A percentile compares a stretch with the other conserved stretches of the same genome.
phyloP scores from a whole-genome alignment of 352 stramenopile species.

The Phytophthora kernoviae region DNA sequence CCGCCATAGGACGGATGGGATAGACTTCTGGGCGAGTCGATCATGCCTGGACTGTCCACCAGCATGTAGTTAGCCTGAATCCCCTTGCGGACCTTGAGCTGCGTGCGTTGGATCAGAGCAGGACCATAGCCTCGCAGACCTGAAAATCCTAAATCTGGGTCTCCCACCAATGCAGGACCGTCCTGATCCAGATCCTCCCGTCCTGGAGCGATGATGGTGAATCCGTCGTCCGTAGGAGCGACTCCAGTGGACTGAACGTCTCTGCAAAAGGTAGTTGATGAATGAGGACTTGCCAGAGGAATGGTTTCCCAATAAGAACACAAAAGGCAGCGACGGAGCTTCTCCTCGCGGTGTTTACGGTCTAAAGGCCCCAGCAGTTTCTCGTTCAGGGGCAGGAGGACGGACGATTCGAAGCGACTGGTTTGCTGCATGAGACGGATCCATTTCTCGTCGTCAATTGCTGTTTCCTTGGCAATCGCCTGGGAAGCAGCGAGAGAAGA shows the following conservation, averaged over 20 bases:
- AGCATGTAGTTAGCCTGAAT: constrained; percentile 98
- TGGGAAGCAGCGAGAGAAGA: constrained; percentile 30
- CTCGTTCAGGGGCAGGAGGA: constrained; percentile 87
- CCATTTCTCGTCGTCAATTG: constrained; percentile 74
- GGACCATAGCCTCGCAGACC: constrained; percentile 96
- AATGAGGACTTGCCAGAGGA: constrained; percentile 99
- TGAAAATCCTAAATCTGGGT: constrained; percentile 98
- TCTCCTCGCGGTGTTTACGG: constrained; percentile 88
- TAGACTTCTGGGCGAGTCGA: constrained; percentile 93
- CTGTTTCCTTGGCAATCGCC: constrained; percentile 19
- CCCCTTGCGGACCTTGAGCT: constrained; percentile 96
- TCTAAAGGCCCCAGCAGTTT: constrained; percentile 88
- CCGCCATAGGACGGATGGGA: constrained; percentile 54
- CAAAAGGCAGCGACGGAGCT: constrained; percentile 95
- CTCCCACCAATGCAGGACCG: constrained; percentile 93
- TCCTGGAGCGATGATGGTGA: constrained; percentile 99
- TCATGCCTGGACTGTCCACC: constrained; percentile 99
- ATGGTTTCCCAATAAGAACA: constrained; percentile 99
- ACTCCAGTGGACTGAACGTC: constrained; percentile 98
- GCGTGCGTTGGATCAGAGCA: constrained; percentile 97
- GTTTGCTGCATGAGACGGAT: constrained; percentile 86
- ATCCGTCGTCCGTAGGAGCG: constrained; percentile 99
- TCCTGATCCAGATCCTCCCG: constrained; percentile 97
- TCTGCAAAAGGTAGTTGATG: constrained; percentile 98
- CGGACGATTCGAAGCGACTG: constrained; percentile 65